These are phyloP conservation scores for Helianthus annuus DNA, from an alignment of 129 eudicot genomes.

Conservation along the genomic window DNA sequence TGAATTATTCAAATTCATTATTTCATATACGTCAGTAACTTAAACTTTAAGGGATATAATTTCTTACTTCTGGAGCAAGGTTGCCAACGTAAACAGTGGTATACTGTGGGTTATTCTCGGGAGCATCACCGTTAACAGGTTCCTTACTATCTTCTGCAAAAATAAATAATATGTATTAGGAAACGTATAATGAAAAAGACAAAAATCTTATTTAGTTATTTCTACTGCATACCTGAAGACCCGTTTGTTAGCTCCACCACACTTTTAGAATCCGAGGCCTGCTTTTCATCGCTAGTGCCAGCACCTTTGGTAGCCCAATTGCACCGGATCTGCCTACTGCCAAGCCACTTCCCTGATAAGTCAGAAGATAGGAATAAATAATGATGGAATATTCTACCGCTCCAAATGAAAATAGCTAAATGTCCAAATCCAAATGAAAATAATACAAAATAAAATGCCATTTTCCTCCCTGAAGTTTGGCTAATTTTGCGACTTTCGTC, in stretches of 20 bases:
- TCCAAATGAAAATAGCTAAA: constrained; percentile 3
- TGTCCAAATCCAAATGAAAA: background rate
- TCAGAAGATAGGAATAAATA: constrained; percentile 18
- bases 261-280: constrained; percentile 71
- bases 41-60: background rate
- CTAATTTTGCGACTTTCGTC: too few species aligned
- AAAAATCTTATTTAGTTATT: constrained; percentile 22
- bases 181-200: background rate
- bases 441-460: background rate
- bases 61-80: constrained; percentile 92
- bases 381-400: background rate
- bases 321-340: constrained; percentile 94
- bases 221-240: constrained; percentile 30
- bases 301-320: constrained; percentile 99
- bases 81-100: constrained; percentile 96
- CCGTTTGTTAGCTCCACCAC: constrained; percentile 90
- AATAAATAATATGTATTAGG: background rate
- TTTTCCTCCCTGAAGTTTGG: too few species aligned
- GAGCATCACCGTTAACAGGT: constrained; percentile 64
- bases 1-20: background rate
- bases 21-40: background rate
- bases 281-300: constrained; percentile 74
- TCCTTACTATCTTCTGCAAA: constrained; percentile 82
- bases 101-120: constrained; percentile 86
- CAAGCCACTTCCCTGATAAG: constrained; percentile 83